phyloP scores from a whole-genome alignment of 306 rosid genomes.

The Erythrophleum fordii region DNA sequence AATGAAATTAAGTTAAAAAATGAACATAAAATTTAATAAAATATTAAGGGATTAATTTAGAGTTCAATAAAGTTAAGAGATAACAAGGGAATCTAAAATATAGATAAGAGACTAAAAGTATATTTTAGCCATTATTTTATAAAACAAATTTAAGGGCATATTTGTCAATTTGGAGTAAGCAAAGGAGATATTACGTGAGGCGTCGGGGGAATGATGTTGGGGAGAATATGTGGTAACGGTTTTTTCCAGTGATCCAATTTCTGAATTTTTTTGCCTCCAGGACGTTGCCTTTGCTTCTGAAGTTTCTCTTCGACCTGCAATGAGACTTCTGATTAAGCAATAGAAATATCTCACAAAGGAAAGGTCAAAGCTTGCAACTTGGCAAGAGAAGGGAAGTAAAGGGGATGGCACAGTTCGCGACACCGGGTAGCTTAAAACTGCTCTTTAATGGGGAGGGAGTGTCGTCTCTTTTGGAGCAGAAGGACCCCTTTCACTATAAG shows the following conservation, averaged over 20 bases:
- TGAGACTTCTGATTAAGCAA: slow-evolving; percentile 34
- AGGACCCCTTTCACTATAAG: slow-evolving; percentile 60
- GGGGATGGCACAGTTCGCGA: slow-evolving; percentile 68
- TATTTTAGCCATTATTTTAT: not conserved
- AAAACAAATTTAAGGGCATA: slow-evolving; percentile 10
- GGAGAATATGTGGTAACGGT: slow-evolving; percentile 57
- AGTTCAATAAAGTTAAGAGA: too few relatives aligned
- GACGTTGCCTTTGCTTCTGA: slow-evolving; percentile 28
- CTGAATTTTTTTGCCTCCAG: slow-evolving; percentile 15
- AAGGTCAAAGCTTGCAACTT: slow-evolving; percentile 33
- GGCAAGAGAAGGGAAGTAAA: not conserved
- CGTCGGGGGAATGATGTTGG: not conserved
- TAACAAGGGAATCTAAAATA: too few relatives aligned
- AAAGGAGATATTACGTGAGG: slow-evolving; percentile 41
- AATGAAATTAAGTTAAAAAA: too few relatives aligned
- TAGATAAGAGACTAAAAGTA: too few relatives aligned
- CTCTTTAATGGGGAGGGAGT: slow-evolving; percentile 69
- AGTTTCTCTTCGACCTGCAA: slow-evolving; percentile 28
- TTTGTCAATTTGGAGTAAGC: slow-evolving; percentile 22
- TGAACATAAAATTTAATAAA: too few relatives aligned
- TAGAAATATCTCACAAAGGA: slow-evolving; percentile 34
- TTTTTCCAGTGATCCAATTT: slow-evolving; percentile 45
- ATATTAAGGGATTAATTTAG: too few relatives aligned
- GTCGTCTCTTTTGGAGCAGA: slow-evolving; percentile 59
- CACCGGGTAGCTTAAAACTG: slow-evolving; percentile 69